These are phyloP conservation scores for Trichoderma sp. DNA, from an alignment of 2,329 filamentous ascomycete genomes.

Conservation along the genomic window DNA sequence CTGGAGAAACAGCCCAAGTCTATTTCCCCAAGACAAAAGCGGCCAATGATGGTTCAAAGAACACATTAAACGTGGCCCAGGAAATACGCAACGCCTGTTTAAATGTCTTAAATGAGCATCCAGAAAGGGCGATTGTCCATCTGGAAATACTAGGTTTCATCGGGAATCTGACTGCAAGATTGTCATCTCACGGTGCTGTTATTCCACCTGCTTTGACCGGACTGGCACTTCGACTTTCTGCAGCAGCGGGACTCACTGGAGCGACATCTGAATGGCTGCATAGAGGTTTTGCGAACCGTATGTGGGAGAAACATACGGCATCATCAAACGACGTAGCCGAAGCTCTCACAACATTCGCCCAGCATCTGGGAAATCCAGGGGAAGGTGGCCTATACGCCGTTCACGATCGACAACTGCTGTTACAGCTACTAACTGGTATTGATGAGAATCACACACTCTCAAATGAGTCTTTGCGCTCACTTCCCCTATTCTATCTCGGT, in stretches of 20 bases:
- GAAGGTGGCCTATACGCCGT: neutral
- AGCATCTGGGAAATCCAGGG: neutral
- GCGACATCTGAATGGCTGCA: slow-evolving; percentile 29
- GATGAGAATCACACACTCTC: slow-evolving; percentile 25
- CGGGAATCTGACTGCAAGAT: slow-evolving; percentile 40
- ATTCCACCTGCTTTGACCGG: slow-evolving; percentile 32
- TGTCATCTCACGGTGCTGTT: slow-evolving; percentile 27
- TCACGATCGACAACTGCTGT: slow-evolving; percentile 27
- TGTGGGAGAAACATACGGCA: slow-evolving; percentile 22
- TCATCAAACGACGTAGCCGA: slow-evolving; percentile 25
- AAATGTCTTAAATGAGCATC: slow-evolving; percentile 22
- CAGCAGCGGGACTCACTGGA: slow-evolving; percentile 27
- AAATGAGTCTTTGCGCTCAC: slow-evolving; percentile 28
- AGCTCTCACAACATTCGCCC: slow-evolving; percentile 24
- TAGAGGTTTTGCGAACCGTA: slow-evolving; percentile 23
- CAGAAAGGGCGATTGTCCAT: neutral
- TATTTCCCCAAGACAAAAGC: slow-evolving; percentile 20
- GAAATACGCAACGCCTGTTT: slow-evolving; percentile 29
- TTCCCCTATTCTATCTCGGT: slow-evolving; percentile 23
- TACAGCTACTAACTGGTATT: slow-evolving; percentile 33
- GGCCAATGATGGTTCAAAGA: neutral
- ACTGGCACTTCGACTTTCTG: slow-evolving; percentile 34
- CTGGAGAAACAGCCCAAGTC: slow-evolving; percentile 24
- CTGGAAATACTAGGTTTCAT: slow-evolving; percentile 37
- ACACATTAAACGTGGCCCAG: slow-evolving; percentile 22